Evolutionary conservation across 1,284 basidiomycete species (phyloP), one percentile per base, ranked within the genome.

Genomic region (Schizophyllum amplum): DNA sequence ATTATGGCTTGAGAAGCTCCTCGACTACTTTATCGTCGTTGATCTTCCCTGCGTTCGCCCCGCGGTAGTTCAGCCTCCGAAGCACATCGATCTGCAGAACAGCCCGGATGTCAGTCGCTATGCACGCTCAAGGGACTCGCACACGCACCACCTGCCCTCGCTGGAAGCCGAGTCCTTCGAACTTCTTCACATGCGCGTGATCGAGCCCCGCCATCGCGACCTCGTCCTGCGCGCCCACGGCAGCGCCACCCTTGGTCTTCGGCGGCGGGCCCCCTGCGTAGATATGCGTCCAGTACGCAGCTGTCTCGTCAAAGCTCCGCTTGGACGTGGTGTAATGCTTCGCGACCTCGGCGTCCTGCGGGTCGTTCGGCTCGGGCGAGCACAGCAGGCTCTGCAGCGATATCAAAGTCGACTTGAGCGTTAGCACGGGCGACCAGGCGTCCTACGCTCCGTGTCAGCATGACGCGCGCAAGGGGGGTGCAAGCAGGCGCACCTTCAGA

Each of bases 341-440:
- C 15, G 96, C 97, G 6, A 98, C 93, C 74, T 98, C 94, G 0
- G 97, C 96, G 68, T 98, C 97, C 74, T 98, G 96, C 0, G 96
- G 97, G 69, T 99, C 97, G 64, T 90, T 91, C 13, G 96, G 97
- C 69, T 98, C 94, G 0, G 96, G 97, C 2, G 90, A 92, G 73
- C 94, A 98, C n/a, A 99, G 78, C 13, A 99, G 79, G 24, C 90
- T 93, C 69, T 98, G 97, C 17, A 99, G 81, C 0, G 94, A 97
- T 70, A 99, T 95, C 66, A 99, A 79, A 0, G 95, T 98, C 24
- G 94, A 95, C 69, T 98, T 98, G 68, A 99, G 86, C 1, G 97
- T 99, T 61, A 96, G 82, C 47, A 97, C 92, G 54, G 90, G 90
- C 13, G 87, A 90, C 94, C 93, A 95, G 24, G 92, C 92, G 69